Conservation (phyloP, 371 early-diverging fungal genomes). For the Syncephalastrum monosporum region DNA sequence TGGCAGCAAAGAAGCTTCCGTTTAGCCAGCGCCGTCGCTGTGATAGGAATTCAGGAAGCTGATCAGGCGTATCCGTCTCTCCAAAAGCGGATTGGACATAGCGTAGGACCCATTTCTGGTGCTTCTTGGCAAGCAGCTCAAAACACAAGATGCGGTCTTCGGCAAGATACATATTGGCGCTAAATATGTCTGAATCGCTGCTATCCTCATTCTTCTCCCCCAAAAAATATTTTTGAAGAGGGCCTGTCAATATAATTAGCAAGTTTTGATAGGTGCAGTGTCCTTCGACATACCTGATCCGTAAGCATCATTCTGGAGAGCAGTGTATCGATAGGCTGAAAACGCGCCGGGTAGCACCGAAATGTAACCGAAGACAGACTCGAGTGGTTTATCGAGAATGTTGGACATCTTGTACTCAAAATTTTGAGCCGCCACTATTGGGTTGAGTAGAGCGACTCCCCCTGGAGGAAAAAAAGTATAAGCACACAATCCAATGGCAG, state of each 20-base stretch:
- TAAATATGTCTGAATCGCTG: slow-evolving; percentile 42
- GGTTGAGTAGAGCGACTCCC: slow-evolving; percentile 70
- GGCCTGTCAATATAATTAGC: slow-evolving; percentile 30
- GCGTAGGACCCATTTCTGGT: slow-evolving; percentile 67
- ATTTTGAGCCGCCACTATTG: slow-evolving; percentile 89
- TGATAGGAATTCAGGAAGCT: slow-evolving; percentile 79
- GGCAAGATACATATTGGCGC: slow-evolving; percentile 78
- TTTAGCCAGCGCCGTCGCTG: slow-evolving; percentile 92
- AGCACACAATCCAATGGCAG: slow-evolving; percentile 43
- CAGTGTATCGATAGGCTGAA: slow-evolving; percentile 81
- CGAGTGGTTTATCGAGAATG: slow-evolving; percentile 86
- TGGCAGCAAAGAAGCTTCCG: slow-evolving; percentile 76
- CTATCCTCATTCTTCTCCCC: slow-evolving; percentile 58
- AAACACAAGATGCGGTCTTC: slow-evolving; percentile 89
- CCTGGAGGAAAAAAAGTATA: slow-evolving; percentile 65
- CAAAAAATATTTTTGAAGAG: slow-evolving; percentile 75
- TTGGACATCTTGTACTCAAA: slow-evolving; percentile 94
- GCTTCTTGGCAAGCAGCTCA: slow-evolving; percentile 76
- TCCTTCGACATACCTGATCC: slow-evolving; percentile 31
- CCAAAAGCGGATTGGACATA: slow-evolving; percentile 70
- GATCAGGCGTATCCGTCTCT: slow-evolving; percentile 84
- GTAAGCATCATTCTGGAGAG: slow-evolving; percentile 64
- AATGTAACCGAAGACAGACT: slow-evolving; percentile 86
- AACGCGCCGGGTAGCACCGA: slow-evolving; percentile 86
- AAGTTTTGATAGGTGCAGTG: background rate